Base-by-base conservation (phyloP, 805 yeast species). In the Nakazawaea peltata region DNA sequence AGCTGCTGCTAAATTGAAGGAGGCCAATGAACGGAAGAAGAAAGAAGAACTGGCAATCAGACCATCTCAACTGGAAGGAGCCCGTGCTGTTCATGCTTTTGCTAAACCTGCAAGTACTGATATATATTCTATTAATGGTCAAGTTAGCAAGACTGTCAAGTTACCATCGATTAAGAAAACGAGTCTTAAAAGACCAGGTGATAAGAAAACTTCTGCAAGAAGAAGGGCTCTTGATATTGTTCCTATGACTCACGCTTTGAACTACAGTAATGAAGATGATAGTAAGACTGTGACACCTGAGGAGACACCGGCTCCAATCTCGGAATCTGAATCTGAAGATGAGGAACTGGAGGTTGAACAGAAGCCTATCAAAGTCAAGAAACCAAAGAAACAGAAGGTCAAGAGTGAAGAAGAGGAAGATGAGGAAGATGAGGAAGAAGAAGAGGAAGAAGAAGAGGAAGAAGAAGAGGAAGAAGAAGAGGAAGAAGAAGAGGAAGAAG, bases 201-300 rank as follows among this genome's bases (percentile, higher is more conserved):
- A 19, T 34, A 22, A 24, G 19, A 29, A 19, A 31, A 32, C 21
- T 22, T 19, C 26, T 19, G 28, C 14, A 15, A 28, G 19, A 37
- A 45, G 32, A 42, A 32, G 43, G 13, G 51, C 42, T 34, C 28
- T 47, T 19, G 48, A 54, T 32, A 47, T 65, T 31, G 56, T 69
- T 32, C 77, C 78, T 1, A 64, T 71, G 70, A 69, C 70, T 37
- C 75, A 71, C 54, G 74, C 76, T 2, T 60, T 71, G 41, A 71
- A 70, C 41, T 68, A 58, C 18, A 55, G 56, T 19, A 64, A 61
- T 4, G 65, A 56, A 8, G 58, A 57, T 1, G 64, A 54, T 8
- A 62, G 57, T n/a, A 57, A 38, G 19, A 22, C 35, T 3, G 28
- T 19, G 9, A 28, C 35, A 6, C 36, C 33, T 6, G 39, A 34